Evolutionary conservation across 2,329 filamentous ascomycete species (phyloP).

Genomic region (Diaporthe nobilis): DNA sequence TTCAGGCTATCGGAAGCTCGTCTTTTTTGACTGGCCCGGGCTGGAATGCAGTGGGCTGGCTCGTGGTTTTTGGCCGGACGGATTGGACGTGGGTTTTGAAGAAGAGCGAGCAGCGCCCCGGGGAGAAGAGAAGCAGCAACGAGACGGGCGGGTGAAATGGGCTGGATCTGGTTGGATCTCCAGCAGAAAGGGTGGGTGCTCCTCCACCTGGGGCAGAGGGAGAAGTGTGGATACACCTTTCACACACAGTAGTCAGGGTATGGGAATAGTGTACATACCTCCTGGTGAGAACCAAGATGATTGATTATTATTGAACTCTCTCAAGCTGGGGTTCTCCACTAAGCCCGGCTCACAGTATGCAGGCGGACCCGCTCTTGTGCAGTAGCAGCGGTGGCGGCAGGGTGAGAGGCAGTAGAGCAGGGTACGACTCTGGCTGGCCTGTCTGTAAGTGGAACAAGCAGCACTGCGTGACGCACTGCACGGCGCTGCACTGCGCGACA

Average conservation of each 20-base stretch:
- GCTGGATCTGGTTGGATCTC: constrained; percentile 38
- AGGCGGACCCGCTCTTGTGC: constrained; percentile 34
- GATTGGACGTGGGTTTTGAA: constrained; percentile 14
- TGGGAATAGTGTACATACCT: constrained; percentile 31
- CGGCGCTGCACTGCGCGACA: constrained; percentile 21
- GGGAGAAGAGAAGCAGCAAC: neutral
- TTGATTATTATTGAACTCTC: constrained; percentile 35
- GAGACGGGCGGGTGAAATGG: constrained; percentile 28
- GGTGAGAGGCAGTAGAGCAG: constrained; percentile 19
- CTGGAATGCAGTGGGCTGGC: constrained; percentile 2
- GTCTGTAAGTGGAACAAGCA: constrained; percentile 32
- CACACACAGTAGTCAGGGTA: constrained; percentile 30
- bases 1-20: constrained; percentile 23
- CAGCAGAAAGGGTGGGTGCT: constrained; percentile 27
- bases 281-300: constrained; percentile 24
- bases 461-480: constrained; percentile 28
- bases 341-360: constrained; percentile 30
- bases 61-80: neutral
- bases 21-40: constrained; percentile 20
- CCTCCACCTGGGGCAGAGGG: constrained; percentile 22
- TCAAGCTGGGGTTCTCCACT: constrained; percentile 37
- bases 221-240: constrained; percentile 31
- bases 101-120: constrained; percentile 3
- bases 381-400: constrained; percentile 29
- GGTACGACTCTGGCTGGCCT: constrained; percentile 19